A percentile compares a stretch with the other conserved stretches of the same genome.
Evolutionary conservation across 345 rosid species (phyloP).

Genomic region (Eucalyptus sp.): DNA sequence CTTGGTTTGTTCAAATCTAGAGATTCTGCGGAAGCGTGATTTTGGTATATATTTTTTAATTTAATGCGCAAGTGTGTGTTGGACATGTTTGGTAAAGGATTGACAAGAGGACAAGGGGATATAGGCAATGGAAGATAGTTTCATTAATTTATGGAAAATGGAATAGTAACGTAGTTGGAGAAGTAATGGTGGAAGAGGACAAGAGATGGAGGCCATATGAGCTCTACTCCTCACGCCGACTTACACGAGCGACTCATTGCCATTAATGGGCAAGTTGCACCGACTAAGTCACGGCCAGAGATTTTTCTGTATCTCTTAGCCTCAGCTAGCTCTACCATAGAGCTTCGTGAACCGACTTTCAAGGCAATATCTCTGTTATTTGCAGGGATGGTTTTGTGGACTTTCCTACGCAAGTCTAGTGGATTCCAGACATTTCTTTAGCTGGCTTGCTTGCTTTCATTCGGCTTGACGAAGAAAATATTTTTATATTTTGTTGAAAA

Average conservation of each 20-base stretch:
- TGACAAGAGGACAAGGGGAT: neutral
- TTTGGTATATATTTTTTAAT: neutral
- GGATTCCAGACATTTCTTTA: neutral
- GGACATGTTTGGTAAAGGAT: neutral
- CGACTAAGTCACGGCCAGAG: neutral
- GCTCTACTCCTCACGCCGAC: neutral
- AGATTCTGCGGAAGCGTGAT: neutral
- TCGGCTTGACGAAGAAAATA: conserved; percentile 39
- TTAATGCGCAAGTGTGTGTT: neutral
- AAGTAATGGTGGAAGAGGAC: too few species aligned
- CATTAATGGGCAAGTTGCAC: neutral
- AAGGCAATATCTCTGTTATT: neutral
- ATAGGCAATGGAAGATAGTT: neutral
- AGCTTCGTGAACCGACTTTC: neutral
- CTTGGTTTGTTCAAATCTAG: neutral
- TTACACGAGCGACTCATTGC: neutral
- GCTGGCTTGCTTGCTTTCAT: neutral
- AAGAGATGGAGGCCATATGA: neutral
- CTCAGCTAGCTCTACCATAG: neutral
- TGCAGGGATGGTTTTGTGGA: neutral
- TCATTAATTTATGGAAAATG: neutral
- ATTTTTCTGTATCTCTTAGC: neutral
- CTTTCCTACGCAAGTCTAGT: neutral
- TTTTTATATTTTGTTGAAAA: neutral
- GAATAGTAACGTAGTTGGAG: neutral